phyloP scores from a whole-genome alignment of 2,329 filamentous ascomycete species.

The Aspergillus fumigatiaffinis region DNA sequence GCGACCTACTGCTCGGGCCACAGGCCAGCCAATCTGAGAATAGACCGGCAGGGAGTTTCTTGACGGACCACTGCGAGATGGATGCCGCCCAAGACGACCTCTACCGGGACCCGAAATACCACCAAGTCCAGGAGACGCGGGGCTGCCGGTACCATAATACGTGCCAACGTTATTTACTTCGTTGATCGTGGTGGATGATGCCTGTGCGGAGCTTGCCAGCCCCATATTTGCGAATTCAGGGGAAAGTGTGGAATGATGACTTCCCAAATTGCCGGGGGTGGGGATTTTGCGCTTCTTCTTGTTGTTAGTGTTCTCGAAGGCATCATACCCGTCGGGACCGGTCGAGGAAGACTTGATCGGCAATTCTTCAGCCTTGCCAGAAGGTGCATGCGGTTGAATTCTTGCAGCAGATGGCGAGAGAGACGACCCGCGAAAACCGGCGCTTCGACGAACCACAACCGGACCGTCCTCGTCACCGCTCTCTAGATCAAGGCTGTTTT shows the following conservation, averaged over 20 bases:
- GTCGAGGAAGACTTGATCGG: slow-evolving; percentile 58
- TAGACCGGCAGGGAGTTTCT: slow-evolving; percentile 62
- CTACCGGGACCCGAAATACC: slow-evolving; percentile 82
- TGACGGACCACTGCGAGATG: slow-evolving; percentile 47
- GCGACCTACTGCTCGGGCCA: slow-evolving; percentile 47
- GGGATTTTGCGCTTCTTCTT: slow-evolving; percentile 99
- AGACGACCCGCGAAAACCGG: slow-evolving; percentile 37
- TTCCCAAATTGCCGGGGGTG: slow-evolving; percentile 68
- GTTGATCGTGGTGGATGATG: slow-evolving; percentile 41
- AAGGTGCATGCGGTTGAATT: slow-evolving; percentile 23
- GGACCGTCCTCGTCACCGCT: slow-evolving; percentile 59
- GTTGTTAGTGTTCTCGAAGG: slow-evolving; percentile 97
- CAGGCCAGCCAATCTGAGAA: slow-evolving; percentile 53
- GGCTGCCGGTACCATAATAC: slow-evolving; percentile 55
- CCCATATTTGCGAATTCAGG: slow-evolving; percentile 64
- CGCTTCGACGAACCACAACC: slow-evolving; percentile 40
- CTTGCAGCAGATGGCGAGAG: slow-evolving; percentile 29
- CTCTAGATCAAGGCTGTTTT: slow-evolving; percentile 54
- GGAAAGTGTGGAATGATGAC: slow-evolving; percentile 57
- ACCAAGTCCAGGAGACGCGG: slow-evolving; percentile 54
- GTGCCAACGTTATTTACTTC: slow-evolving; percentile 47
- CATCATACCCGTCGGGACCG: slow-evolving; percentile 87
- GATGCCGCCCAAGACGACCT: slow-evolving; percentile 70
- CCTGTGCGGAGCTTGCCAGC: slow-evolving; percentile 47
- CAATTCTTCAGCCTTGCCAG: slow-evolving; percentile 24